These are phyloP conservation scores for Pichia insulana DNA, from an alignment of 805 yeast genomes.

Conservation along the genomic window DNA sequence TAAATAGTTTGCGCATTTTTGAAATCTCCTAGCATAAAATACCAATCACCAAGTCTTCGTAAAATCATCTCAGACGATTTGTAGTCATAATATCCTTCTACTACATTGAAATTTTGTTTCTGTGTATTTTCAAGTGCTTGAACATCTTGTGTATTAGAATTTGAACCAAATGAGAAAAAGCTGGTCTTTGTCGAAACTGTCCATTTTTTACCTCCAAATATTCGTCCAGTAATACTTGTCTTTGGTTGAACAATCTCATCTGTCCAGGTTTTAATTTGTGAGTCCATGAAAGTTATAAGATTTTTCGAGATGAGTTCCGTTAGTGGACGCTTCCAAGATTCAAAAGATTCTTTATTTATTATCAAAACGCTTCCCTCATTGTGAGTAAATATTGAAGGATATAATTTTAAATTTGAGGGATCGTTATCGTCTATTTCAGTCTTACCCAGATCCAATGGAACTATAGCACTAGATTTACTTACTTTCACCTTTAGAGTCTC, in stretches of 20 bases:
- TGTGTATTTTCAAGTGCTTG: conserved; percentile 11
- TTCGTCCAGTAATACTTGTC: conserved; percentile 64
- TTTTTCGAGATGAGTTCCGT: conserved; percentile 40
- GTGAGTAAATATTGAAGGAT: conserved; percentile 24
- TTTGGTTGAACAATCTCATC: conserved; percentile 73
- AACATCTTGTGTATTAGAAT: background rate
- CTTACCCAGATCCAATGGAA: conserved; percentile 5
- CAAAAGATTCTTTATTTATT: conserved; percentile 10
- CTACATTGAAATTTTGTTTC: conserved; percentile 34
- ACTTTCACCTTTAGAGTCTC: conserved; percentile 22
- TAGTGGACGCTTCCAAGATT: conserved; percentile 30
- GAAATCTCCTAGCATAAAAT: conserved; percentile 84
- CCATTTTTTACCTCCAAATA: conserved; percentile 53
- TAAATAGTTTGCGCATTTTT: conserved; percentile 76
- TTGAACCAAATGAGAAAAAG: conserved; percentile 25
- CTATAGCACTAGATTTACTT: conserved; percentile 3
- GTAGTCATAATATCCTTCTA: conserved; percentile 51
- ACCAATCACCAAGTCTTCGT: conserved; percentile 86
- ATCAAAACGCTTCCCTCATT: background rate
- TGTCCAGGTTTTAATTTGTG: conserved; percentile 74
- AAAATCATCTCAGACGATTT: conserved; percentile 63
- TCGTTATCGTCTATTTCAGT: background rate
- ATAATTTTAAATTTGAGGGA: conserved; percentile 9
- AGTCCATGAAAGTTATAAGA: conserved; percentile 78
- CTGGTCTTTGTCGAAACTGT: conserved; percentile 28